These are phyloP conservation scores for Platanthera guangdongensis DNA, from an alignment of 106 monocot genomes.

Conservation along the genomic window DNA sequence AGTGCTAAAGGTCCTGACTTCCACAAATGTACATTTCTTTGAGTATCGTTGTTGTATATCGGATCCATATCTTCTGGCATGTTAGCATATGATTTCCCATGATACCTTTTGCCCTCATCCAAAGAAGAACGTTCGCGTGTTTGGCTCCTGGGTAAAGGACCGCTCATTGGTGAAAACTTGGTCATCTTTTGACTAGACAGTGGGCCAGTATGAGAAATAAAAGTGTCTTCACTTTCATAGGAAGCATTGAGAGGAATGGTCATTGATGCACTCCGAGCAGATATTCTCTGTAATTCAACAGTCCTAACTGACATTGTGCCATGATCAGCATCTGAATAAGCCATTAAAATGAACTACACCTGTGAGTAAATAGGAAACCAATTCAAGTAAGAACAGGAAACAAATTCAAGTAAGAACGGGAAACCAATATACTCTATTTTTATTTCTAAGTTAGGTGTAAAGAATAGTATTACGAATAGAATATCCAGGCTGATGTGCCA, in stretches of 20 bases:
- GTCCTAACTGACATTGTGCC: constrained; percentile 9
- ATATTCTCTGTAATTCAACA: constrained; percentile 26
- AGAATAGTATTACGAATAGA: background rate
- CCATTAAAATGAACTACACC: constrained; percentile 11
- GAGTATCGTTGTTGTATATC: background rate
- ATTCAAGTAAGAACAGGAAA: background rate
- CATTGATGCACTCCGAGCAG: constrained; percentile 39
- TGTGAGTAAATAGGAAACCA: background rate
- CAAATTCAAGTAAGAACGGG: background rate
- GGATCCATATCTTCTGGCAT: constrained; percentile 27
- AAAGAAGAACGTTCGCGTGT: background rate
- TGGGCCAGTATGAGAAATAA: constrained; percentile 40
- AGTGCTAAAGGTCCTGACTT: constrained; percentile 44
- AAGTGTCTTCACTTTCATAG: constrained; percentile 22
- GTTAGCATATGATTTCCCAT: constrained; percentile 12
- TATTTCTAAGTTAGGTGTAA: background rate
- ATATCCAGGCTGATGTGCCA: background rate
- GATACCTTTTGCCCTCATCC: background rate
- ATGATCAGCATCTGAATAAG: constrained; percentile 28
- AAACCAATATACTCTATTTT: background rate
- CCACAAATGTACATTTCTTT: constrained; percentile 34
- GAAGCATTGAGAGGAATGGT: constrained; percentile 21
- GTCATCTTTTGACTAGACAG: constrained; percentile 19
- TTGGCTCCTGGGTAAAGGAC: constrained; percentile 5
- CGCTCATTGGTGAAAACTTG: constrained; percentile 14